A percentile compares a stretch with the other conserved stretches of the same genome.
These are phyloP conservation scores for Pyrenochaeta sp. DNA, from an alignment of 2,329 filamentous ascomycete genomes.

Conservation along the genomic window DNA sequence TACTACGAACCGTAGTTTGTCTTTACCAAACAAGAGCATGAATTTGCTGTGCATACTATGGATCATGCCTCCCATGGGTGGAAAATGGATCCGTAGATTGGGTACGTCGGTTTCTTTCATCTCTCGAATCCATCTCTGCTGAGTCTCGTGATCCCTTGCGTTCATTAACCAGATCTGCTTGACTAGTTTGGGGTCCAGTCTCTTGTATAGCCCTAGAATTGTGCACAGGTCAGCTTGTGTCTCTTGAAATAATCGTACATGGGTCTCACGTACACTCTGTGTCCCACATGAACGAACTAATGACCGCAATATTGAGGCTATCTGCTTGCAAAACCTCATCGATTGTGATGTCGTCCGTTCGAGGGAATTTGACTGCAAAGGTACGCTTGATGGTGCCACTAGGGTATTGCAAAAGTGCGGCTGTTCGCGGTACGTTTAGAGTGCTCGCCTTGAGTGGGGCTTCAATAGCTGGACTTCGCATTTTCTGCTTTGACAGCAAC, in stretches of 20 bases:
- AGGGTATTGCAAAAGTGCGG: slow-evolving; percentile 55
- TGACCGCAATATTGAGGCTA: slow-evolving; percentile 76
- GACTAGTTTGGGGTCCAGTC: slow-evolving; percentile 68
- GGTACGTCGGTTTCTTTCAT: slow-evolving; percentile 49
- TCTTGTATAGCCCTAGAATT: slow-evolving; percentile 65
- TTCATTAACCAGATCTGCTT: slow-evolving; percentile 68
- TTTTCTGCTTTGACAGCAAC: slow-evolving; percentile 33
- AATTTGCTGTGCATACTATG: slow-evolving; percentile 94
- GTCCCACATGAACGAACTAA: slow-evolving; percentile 91
- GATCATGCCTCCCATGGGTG: slow-evolving; percentile 74
- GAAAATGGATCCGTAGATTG: slow-evolving; percentile 77
- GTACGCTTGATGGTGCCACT: slow-evolving; percentile 81
- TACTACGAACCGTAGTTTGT: slow-evolving; percentile 79
- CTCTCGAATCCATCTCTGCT: slow-evolving; percentile 32
- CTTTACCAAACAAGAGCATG: slow-evolving; percentile 82
- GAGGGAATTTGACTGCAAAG: slow-evolving; percentile 71
- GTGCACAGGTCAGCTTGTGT: too few relatives aligned
- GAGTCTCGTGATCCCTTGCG: slow-evolving; percentile 58
- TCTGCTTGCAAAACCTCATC: slow-evolving; percentile 83
- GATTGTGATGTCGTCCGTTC: slow-evolving; percentile 81
- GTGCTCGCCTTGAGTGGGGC: background rate
- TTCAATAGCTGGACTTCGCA: background rate
- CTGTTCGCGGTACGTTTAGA: background rate
- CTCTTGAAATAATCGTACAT: too few relatives aligned
- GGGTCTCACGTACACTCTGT: slow-evolving; percentile 61